Evolutionary conservation across 257 asterid species (phyloP).

Genomic region (Solanum gandarillasii): DNA sequence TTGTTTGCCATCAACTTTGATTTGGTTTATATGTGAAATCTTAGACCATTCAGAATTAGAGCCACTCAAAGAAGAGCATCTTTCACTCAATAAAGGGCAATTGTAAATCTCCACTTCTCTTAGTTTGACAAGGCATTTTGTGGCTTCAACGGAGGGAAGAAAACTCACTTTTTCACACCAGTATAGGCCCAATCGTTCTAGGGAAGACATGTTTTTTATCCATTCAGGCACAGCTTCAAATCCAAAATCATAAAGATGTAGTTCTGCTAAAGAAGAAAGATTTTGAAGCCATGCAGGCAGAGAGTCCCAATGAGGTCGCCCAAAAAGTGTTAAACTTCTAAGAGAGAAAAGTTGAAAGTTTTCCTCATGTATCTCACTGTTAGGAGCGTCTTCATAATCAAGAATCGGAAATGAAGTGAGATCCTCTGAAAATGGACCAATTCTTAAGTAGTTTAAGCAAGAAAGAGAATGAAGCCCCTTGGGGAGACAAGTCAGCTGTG

Average conservation of each 20-base stretch:
- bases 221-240: not conserved
- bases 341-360: not conserved
- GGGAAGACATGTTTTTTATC: not conserved
- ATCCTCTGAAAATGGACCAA: not conserved
- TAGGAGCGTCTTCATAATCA: not conserved
- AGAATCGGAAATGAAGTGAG: not conserved
- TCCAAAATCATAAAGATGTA: not conserved
- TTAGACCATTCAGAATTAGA: not conserved
- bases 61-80: not conserved
- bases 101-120: not conserved
- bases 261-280: not conserved
- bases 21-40: not conserved
- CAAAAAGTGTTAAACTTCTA: not conserved
- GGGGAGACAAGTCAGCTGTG: not conserved
- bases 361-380: not conserved
- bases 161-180: not conserved
- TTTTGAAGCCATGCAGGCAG: not conserved
- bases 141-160: slow-evolving; percentile 4
- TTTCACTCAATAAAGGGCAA: not conserved
- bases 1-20: not conserved
- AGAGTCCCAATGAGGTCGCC: not conserved
- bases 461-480: not conserved
- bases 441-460: not conserved
- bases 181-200: not conserved
- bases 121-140: not conserved